Percentiles rank a stretch among this genome's conserved stretches.
Conservation (phyloP, 148 eudicot species). For the Silene uniflora region DNA sequence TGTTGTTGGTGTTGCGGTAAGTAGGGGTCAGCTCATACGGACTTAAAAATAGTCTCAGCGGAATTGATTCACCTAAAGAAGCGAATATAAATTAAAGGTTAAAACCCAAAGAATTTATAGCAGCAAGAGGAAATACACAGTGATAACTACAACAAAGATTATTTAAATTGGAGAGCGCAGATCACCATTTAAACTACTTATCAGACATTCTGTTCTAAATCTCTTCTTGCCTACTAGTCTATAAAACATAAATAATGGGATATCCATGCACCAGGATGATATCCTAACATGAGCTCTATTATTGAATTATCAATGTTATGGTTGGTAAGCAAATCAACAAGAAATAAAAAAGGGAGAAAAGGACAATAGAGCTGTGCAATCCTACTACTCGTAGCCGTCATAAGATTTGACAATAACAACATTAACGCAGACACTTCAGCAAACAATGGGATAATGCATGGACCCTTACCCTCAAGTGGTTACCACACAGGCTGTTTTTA, state of each 20-base stretch:
- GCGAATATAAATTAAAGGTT: neutral
- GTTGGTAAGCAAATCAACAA: too few species aligned
- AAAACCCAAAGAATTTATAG: conserved; percentile 1
- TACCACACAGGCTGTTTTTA: too few species aligned
- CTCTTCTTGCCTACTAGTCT: neutral
- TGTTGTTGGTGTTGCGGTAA: conserved; percentile 90
- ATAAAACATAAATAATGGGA: neutral
- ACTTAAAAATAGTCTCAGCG: conserved; percentile 84
- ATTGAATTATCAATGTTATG: too few species aligned
- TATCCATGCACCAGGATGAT: neutral
- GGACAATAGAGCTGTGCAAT: too few species aligned
- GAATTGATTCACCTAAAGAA: conserved; percentile 88
- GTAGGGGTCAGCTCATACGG: conserved; percentile 97
- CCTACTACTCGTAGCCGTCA: too few species aligned
- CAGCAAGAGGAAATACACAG: neutral
- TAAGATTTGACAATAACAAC: too few species aligned
- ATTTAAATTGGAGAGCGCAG: neutral
- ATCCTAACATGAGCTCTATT: too few species aligned
- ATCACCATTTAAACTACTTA: neutral
- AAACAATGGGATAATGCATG: too few species aligned
- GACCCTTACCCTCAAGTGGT: too few species aligned
- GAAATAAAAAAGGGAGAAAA: too few species aligned
- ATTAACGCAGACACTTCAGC: too few species aligned
- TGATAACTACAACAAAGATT: neutral
- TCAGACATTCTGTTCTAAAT: neutral